phyloP scores from a whole-genome alignment of 2,329 filamentous ascomycete genomes.

The Penicillium sp. region DNA sequence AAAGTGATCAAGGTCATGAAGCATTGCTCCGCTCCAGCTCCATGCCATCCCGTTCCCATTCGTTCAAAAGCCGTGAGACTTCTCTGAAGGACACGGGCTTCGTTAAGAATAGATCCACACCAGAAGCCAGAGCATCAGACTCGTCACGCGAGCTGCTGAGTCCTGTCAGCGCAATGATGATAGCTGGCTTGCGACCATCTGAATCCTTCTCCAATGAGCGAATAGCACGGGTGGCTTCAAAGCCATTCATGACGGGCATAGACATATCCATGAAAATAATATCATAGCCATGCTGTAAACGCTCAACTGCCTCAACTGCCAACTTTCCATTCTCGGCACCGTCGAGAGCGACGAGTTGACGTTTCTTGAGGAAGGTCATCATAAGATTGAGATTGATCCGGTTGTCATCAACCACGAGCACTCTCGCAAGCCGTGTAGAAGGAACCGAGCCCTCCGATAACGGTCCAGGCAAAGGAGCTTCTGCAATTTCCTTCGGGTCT shows the following conservation, averaged over 20 bases:
- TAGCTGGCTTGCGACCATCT: slow-evolving; percentile 32
- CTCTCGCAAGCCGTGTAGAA: slow-evolving; percentile 21
- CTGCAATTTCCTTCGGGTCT: slow-evolving; percentile 10
- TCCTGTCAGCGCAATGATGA: slow-evolving; percentile 50
- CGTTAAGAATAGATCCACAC: slow-evolving; percentile 50
- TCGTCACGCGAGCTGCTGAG: slow-evolving; percentile 47
- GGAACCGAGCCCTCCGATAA: slow-evolving; percentile 10
- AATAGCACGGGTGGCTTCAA: slow-evolving; percentile 50
- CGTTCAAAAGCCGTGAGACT: slow-evolving; percentile 41
- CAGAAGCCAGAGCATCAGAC: slow-evolving; percentile 44
- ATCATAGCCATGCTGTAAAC: slow-evolving; percentile 38
- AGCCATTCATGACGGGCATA: slow-evolving; percentile 53
- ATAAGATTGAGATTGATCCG: slow-evolving; percentile 48
- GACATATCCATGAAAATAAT: slow-evolving; percentile 53
- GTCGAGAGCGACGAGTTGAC: slow-evolving; percentile 35
- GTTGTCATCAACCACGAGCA: slow-evolving; percentile 51
- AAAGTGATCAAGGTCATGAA: background rate
- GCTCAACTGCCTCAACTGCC: slow-evolving; percentile 44
- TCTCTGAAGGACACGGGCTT: slow-evolving; percentile 50
- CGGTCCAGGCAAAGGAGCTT: slow-evolving; percentile 15
- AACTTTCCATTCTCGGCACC: slow-evolving; percentile 46
- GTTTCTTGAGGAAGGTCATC: slow-evolving; percentile 46
- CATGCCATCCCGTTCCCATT: slow-evolving; percentile 31
- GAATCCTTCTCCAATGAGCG: slow-evolving; percentile 42
- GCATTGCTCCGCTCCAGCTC: slow-evolving; percentile 11